Evolutionary conservation across 345 rosid species (phyloP), one percentile per base, ranked within the genome.

Genomic region (Carallia brachiata): DNA sequence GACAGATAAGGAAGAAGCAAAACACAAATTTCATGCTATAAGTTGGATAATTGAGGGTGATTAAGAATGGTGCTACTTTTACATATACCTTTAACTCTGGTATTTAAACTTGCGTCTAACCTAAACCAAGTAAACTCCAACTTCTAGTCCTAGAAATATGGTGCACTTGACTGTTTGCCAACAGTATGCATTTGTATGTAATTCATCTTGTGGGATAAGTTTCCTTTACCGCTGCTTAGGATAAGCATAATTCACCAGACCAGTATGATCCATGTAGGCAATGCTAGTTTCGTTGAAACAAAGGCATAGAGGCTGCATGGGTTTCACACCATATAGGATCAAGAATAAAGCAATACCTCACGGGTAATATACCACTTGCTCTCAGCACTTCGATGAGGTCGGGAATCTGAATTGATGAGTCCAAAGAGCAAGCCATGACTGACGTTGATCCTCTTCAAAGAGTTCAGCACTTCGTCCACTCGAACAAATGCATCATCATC

Each of bases 401-500:
- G 88, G 19, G 98, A 92, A 64, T 92, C 91, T 3, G 97, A 84
- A 75, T 92, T 86, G 71, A 92, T 92, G 61, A 89, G 88, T 70
- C 99, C 98, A 72, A 90, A 92, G 58, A 95, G 92, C 77, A 95
- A 78, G 31, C 97, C 97, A 15, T 69, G 78, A 56, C 78, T 81
- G 70, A 73, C 83, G 70, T 90, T 89, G 72, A 81, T 75, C 80
- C 82, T 71, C 34, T 70, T 84, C 71, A 95, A 82, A 55, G 97
- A 89, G 68, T 83, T 71, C 73, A 92, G 59, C 36, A 95, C 85
- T 89, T 92, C 92, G 79, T 95, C 98, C 70, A 92, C 89, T 27
- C 99, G 91, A 67, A 90, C 94, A 76, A 95, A 92, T 72, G 99
- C 98, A 78, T 95, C 98, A 74, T 95, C 99, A 77, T 95, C 99